These are phyloP conservation scores for Acer yangbiense DNA, from an alignment of 345 rosid species.

Conservation along the genomic window DNA sequence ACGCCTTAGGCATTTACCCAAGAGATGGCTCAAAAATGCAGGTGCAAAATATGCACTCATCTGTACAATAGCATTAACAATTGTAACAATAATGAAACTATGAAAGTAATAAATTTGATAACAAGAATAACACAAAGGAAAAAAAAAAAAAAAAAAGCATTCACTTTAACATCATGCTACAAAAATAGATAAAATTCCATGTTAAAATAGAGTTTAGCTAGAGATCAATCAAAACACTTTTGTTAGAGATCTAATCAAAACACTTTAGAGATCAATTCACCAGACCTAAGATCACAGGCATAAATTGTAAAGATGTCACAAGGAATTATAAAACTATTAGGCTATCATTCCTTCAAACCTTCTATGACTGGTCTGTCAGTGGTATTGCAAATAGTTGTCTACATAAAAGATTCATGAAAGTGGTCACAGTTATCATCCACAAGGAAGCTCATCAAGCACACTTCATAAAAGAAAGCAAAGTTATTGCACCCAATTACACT, in stretches of 20 bases:
- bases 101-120: not conserved
- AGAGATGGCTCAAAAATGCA: slow-evolving; percentile 81
- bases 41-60: slow-evolving; percentile 98
- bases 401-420: not conserved
- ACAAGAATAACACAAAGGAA: not conserved
- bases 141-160: slow-evolving; percentile 7
- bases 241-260: not conserved
- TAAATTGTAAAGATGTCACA: not conserved
- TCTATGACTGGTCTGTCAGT: too few species aligned
- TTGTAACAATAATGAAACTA: not conserved
- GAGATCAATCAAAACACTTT: too few species aligned
- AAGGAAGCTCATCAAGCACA: not conserved
- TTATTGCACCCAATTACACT: not conserved
- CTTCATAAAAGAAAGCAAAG: not conserved
- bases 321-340: not conserved
- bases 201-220: not conserved
- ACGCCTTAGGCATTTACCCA: slow-evolving; percentile 80
- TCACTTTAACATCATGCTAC: slow-evolving; percentile 4
- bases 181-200: not conserved
- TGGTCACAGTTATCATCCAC: not conserved
- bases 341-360: not conserved
- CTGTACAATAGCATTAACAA: slow-evolving; percentile 36
- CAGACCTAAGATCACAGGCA: not conserved
- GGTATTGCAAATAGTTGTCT: too few species aligned
- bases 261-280: not conserved